These are phyloP conservation scores for Postia placenta DNA, from an alignment of 768 basidiomycete species.

Conservation along the genomic window DNA sequence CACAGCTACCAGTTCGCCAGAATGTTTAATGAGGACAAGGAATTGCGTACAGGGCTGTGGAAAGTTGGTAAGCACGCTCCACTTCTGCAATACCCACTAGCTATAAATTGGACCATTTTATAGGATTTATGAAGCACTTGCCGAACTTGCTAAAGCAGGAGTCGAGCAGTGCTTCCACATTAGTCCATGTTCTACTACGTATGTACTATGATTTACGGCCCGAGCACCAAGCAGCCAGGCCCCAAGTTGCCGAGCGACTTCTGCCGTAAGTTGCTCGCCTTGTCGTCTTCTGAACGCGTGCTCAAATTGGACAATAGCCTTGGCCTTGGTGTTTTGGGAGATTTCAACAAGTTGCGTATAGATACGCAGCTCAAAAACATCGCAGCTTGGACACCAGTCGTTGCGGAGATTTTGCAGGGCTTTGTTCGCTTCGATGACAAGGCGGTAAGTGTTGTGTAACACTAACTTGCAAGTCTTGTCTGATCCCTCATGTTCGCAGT, in stretches of 20 bases:
- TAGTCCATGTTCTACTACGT: constrained; percentile 84
- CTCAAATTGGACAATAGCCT: constrained; percentile 44
- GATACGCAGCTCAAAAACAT: constrained; percentile 96
- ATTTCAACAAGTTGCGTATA: constrained; percentile 83
- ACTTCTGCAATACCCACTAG: not conserved
- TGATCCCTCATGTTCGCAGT: constrained; percentile 41
- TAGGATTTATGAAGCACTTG: constrained; percentile 99
- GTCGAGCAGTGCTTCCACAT: constrained; percentile 91
- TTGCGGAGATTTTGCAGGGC: constrained; percentile 90
- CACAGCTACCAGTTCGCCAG: constrained; percentile 98
- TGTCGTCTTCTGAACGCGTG: not conserved
- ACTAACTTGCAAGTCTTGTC: not conserved
- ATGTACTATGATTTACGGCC: constrained; percentile 93
- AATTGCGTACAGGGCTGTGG: constrained; percentile 93
- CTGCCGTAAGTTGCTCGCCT: constrained; percentile 48
- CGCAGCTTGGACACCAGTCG: constrained; percentile 96
- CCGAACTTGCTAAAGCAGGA: constrained; percentile 98
- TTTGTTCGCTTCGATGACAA: constrained; percentile 87
- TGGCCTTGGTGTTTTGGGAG: constrained; percentile 79
- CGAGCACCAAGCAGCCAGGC: constrained; percentile 79
- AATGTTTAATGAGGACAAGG: constrained; percentile 97
- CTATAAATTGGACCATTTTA: not conserved
- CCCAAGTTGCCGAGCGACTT: constrained; percentile 70
- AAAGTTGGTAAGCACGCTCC: constrained; percentile 82
- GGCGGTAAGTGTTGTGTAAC: constrained; percentile 59